Evolutionary conservation across 2,329 filamentous ascomycete species (phyloP), one percentile per base, ranked within the genome.

Genomic region (Talaromyces sp.): DNA sequence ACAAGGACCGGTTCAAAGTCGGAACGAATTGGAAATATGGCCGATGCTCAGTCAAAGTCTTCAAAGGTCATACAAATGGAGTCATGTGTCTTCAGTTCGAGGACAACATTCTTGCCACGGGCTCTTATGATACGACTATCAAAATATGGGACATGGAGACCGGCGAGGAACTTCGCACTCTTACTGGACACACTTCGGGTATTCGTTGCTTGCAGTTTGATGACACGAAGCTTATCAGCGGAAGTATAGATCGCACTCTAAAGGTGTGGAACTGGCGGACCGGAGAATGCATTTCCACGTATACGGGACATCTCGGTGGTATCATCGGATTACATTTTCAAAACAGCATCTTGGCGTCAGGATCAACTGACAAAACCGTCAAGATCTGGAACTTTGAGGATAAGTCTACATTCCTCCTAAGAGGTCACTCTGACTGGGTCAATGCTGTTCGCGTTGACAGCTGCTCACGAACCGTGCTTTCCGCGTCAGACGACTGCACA

Each of bases 21-120:
- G 94, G 95, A 61, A 95, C 90, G 67, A 98, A 98, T 76, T 99
- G 95, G 95, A 96, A 97, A 76, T 93, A 96, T 69, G 94, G 95
- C 3, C 88, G 94, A 43, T 98, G 90, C 79, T 89, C 89, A 6
- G 90, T 91, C 70, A 93, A 90, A 74, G 87, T 91, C 13, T 92
- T 99, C 77, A 89, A 89, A 70, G 94, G 93, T 1, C 90, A 98
- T 77, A 89, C 87, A 11, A 97, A 97, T 74, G 94, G 94, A 45
- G 88, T 95, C 66, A 95, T 89, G 86, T 89, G 87, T 70, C 77
- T 90, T 47, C 88, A 90, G 72, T 89, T 99, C 68, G 91, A 96
- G 70, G 93, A 98, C 70, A 92, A 91, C 70, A 91, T 96, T 67
- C 84, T 99, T 60, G 94, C 93, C 8, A 97, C 94, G 0, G 95